Conservation (phyloP, 768 basidiomycete genomes). For the Lentinula guzmanii region DNA sequence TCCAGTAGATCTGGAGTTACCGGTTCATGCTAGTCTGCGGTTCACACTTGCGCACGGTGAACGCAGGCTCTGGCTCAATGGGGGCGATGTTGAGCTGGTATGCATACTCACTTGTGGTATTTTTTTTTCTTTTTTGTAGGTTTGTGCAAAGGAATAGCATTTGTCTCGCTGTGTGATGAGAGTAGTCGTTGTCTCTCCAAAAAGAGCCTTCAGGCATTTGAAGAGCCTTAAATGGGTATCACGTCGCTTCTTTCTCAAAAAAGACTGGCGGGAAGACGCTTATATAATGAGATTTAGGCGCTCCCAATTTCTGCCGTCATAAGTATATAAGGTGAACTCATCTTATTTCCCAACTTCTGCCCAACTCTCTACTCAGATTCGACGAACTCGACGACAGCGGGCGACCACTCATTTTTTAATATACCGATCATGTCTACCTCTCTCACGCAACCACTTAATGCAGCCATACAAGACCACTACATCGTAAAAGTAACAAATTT, state of each 20-base stretch:
- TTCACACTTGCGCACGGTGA: background rate
- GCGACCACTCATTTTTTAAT: background rate
- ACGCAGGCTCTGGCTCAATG: background rate
- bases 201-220: too few relatives aligned
- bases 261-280: too few relatives aligned
- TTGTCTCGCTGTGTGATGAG: too few relatives aligned
- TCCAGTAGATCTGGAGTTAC: background rate
- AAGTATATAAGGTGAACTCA: too few relatives aligned
- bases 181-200: background rate
- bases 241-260: too few relatives aligned
- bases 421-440: background rate
- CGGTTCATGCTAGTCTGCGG: background rate
- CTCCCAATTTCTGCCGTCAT: too few relatives aligned
- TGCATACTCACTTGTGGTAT: background rate
- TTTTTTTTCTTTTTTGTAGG: background rate
- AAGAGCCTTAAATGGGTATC: too few relatives aligned
- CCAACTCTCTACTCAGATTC: background rate
- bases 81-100: background rate
- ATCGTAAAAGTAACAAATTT: background rate
- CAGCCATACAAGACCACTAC: background rate
- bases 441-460: background rate
- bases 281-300: too few relatives aligned
- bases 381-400: too few relatives aligned
- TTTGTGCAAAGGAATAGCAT: background rate
- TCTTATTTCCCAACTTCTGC: too few relatives aligned